Evolutionary conservation across 371 early-diverging fungal species (phyloP), one percentile per base, ranked within the genome.

Genomic region (Sporodiniella umbellata): DNA sequence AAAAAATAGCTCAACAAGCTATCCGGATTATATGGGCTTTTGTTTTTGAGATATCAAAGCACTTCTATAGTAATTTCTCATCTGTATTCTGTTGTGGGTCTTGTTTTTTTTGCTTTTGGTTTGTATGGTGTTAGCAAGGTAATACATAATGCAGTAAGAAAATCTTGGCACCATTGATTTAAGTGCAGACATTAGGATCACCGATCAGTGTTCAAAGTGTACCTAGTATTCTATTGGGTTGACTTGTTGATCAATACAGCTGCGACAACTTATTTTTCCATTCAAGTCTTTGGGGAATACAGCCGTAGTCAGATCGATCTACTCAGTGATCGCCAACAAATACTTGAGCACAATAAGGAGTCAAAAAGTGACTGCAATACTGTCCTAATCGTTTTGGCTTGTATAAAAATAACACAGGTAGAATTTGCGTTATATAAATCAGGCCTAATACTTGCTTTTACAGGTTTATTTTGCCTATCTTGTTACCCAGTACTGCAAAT

Each of bases 381-480:
- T 38, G 70, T 72, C 28, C 60, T 78, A 72, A 67, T 51, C 23
- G 48, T 72, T 15, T 54, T 76, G 12, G 51, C 60, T 8, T 28
- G 54, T 2, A 42, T 76, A 24, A 59, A 70, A 33, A 19, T 76
- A 18, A 44, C 70, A 4, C 76, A 76, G 57, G 76, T 76, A 66
- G 54, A 62, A 50, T 30, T 33, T 30, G 3, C 19, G 2, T 22
- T 28, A 17, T 23, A 35, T 17, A 18, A 26, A 50, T 40, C 37
- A 12, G 23, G 7, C 37, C 25, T 38, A 8, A 24, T n/a, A n/a
- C n/a, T 10, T 22, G 7, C 14, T 48, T 5, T 48, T 10, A 21
- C 60, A 75, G 76, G 46, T 75, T 21, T 75, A 75, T 33, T 75
- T 72, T 58, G 72, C 72, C 7, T 28, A 63, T 19, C 56, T 75